These are phyloP conservation scores for Phytophthora hibernalis DNA, from an alignment of 352 stramenopile species.

Conservation along the genomic window DNA sequence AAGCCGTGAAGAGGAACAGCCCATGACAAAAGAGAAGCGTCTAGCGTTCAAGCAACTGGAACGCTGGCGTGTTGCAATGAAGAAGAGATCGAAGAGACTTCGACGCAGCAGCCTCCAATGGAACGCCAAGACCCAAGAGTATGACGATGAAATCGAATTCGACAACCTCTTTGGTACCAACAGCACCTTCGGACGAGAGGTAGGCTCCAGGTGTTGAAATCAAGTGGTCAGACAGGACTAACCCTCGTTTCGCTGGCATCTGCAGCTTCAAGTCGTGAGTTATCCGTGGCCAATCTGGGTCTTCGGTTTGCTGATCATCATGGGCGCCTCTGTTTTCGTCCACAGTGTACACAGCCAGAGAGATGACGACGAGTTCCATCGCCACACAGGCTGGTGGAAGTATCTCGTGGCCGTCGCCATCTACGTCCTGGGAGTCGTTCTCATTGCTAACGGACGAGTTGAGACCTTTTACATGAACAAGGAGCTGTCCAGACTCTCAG, in stretches of 20 bases:
- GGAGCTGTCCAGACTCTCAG: conserved; percentile 40
- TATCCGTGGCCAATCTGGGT: conserved; percentile 74
- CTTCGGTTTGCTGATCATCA: conserved; percentile 55
- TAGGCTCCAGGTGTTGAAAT: conserved; percentile 1
- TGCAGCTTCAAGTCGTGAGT: conserved; percentile 58
- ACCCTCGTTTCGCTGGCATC: neutral
- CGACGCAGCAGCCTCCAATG: conserved; percentile 20
- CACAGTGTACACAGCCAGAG: conserved; percentile 49
- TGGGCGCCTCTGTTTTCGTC: conserved; percentile 66
- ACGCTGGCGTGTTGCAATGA: conserved; percentile 46
- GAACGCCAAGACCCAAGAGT: conserved; percentile 34
- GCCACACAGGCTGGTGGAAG: conserved; percentile 65
- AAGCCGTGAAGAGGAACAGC: conserved; percentile 34
- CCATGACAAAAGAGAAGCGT: conserved; percentile 45
- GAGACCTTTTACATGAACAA: conserved; percentile 73
- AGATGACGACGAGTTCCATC: conserved; percentile 20
- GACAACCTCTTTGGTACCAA: conserved; percentile 46
- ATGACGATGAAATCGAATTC: conserved; percentile 40
- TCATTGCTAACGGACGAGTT: conserved; percentile 63
- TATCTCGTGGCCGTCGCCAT: conserved; percentile 67
- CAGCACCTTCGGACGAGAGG: conserved; percentile 35
- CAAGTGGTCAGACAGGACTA: neutral
- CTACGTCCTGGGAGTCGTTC: conserved; percentile 48
- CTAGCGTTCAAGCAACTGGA: conserved; percentile 49
- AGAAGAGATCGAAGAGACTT: conserved; percentile 29